A percentile compares a stretch with the other conserved stretches of the same genome.
phyloP scores from a whole-genome alignment of 495 filamentous ascomycete species.

The Antarctomyces pellizariae region DNA sequence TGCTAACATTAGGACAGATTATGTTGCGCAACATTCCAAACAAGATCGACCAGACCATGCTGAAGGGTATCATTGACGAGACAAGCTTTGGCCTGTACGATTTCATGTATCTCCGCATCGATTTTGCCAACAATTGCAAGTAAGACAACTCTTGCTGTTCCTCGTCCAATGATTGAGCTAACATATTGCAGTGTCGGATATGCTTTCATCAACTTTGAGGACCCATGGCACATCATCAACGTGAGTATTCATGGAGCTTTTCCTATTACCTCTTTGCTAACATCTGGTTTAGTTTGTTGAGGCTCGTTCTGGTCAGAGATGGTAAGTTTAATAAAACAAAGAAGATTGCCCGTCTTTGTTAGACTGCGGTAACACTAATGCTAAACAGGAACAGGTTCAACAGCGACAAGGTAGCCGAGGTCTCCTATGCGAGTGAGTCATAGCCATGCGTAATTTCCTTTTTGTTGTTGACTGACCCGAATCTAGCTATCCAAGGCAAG shows the following conservation, averaged over 20 bases:
- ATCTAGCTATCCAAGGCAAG: conserved; percentile 62
- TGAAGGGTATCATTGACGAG: conserved; percentile 61
- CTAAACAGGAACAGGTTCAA: conserved; percentile 47
- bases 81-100: conserved; percentile 65
- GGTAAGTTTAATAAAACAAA: conserved; percentile 20
- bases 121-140: conserved; percentile 81
- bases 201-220: conserved; percentile 87
- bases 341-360: too few species aligned
- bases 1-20: conserved; percentile 28
- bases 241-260: conserved; percentile 20
- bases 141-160: conserved; percentile 20
- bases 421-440: conserved; percentile 74
- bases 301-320: conserved; percentile 43
- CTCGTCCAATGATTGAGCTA: not conserved
- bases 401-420: conserved; percentile 64
- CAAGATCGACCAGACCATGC: conserved; percentile 56
- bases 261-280: conserved; percentile 12
- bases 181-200: conserved; percentile 58
- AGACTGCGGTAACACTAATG: conserved; percentile 1
- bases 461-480: conserved; percentile 6
- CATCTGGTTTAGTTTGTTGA: conserved; percentile 39
- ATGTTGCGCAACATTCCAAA: conserved; percentile 96
- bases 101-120: conserved; percentile 88
- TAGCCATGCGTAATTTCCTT: not conserved
- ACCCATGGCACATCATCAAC: conserved; percentile 52